Percentiles rank a stretch among this genome's conserved stretches.
Evolutionary conservation across 2,329 filamentous ascomycete species (phyloP).

Genomic region (Monosporascus sp.): DNA sequence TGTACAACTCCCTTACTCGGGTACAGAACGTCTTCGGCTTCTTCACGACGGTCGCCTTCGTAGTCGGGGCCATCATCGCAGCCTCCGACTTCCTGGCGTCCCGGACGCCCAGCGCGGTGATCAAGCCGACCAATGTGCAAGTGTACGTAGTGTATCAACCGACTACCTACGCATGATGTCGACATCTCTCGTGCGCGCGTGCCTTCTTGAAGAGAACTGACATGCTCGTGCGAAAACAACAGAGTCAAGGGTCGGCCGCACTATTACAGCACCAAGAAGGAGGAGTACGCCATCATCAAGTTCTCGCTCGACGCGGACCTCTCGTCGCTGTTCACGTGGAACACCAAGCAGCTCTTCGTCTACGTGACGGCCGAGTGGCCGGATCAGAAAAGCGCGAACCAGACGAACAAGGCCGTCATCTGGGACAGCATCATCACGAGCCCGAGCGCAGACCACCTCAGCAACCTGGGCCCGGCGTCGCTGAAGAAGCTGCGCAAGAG

Average conservation of each 20-base stretch:
- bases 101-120: constrained; percentile 59
- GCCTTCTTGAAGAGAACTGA: no score
- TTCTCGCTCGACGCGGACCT: constrained; percentile 93
- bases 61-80: constrained; percentile 73
- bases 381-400: constrained; percentile 30
- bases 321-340: constrained; percentile 93
- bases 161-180: constrained; percentile 3
- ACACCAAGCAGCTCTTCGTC: constrained; percentile 97
- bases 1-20: constrained; percentile 85
- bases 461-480: constrained; percentile 53
- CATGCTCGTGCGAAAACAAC: constrained; percentile 4
- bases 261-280: constrained; percentile 87
- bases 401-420: constrained; percentile 72
- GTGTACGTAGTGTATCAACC: constrained; percentile 52
- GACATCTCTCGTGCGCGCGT: background rate
- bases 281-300: constrained; percentile 91
- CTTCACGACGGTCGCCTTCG: constrained; percentile 91
- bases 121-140: constrained; percentile 72
- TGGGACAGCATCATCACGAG: constrained; percentile 93
- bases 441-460: constrained; percentile 56
- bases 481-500: constrained; percentile 58
- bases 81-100: constrained; percentile 68
- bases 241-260: constrained; percentile 89
- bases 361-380: constrained; percentile 83
- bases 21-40: constrained; percentile 93